phyloP scores from a whole-genome alignment of 306 rosid genomes.

The Morella rubra region DNA sequence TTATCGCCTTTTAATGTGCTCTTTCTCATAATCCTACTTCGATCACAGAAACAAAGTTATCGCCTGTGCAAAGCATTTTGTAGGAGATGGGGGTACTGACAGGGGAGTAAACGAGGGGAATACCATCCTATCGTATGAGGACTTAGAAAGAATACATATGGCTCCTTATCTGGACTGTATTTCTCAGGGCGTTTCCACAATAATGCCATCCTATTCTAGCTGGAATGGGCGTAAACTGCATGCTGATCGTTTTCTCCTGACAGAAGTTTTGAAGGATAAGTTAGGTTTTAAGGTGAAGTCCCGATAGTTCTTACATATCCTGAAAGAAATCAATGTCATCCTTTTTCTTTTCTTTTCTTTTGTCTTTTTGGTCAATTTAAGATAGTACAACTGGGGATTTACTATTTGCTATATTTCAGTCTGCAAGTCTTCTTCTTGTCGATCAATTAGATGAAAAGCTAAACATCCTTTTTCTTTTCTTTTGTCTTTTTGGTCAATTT shows the following conservation, averaged over 20 bases:
- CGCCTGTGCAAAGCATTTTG: constrained; percentile 98
- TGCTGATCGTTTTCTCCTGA: constrained; percentile 61
- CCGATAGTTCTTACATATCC: background rate
- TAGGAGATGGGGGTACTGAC: constrained; percentile 89
- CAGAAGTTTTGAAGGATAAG: constrained; percentile 70
- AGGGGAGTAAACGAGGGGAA: constrained; percentile 82
- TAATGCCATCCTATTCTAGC: constrained; percentile 87
- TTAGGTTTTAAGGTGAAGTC: constrained; percentile 74
- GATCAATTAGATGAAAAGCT: background rate
- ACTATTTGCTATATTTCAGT: background rate
- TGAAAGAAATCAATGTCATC: background rate
- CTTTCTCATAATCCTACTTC: constrained; percentile 21
- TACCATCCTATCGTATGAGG: constrained; percentile 64
- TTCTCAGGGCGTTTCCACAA: constrained; percentile 75
- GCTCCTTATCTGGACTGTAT: constrained; percentile 88
- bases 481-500: background rate
- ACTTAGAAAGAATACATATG: constrained; percentile 77
- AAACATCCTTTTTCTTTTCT: too few species aligned
- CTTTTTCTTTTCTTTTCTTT: too few species aligned
- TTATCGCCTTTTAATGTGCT: background rate
- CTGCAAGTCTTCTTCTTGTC: background rate
- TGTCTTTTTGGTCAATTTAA: background rate
- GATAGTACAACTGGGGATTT: background rate
- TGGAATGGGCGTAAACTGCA: constrained; percentile 80
- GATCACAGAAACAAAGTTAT: constrained; percentile 65